Evolutionary conservation across 495 filamentous ascomycete genomes (phyloP).

Genomic region (Aspergillus incahuasiensis): DNA sequence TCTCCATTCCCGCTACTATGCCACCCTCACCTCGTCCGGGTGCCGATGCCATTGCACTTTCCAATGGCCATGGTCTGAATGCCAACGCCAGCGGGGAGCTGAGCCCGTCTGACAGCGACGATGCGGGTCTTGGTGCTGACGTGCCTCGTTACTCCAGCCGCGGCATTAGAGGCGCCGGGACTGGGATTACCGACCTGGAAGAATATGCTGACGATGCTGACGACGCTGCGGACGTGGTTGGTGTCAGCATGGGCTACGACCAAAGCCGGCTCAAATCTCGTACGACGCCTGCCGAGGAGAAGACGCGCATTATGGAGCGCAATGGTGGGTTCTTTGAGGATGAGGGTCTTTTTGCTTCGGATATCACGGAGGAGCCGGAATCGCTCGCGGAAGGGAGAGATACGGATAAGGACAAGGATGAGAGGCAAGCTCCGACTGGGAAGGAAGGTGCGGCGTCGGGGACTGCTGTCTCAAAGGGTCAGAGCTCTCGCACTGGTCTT

Average conservation of each 20-base stretch:
- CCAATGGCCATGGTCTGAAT: background rate
- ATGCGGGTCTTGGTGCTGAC: background rate
- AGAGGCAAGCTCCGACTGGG: background rate
- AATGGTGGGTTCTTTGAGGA: constrained; percentile 51
- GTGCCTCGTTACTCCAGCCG: background rate
- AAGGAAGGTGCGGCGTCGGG: background rate
- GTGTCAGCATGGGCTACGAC: constrained; percentile 66
- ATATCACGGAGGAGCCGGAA: constrained; percentile 37
- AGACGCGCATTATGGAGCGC: constrained; percentile 61
- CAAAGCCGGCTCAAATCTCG: constrained; percentile 70
- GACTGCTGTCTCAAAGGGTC: background rate
- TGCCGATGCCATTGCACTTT: background rate
- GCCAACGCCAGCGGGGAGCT: background rate
- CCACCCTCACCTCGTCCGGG: background rate
- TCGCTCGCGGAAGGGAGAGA: background rate
- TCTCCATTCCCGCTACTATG: background rate
- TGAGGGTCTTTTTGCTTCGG: constrained; percentile 29
- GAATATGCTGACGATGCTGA: constrained; percentile 16
- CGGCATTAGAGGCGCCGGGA: constrained; percentile 12
- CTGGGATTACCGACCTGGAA: background rate
- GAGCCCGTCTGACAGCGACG: constrained; percentile 36
- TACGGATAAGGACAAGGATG: background rate
- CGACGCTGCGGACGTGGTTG: constrained; percentile 61
- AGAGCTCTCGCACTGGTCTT: constrained; percentile 31
- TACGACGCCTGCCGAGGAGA: constrained; percentile 70